Conservation (phyloP, 2,329 filamentous ascomycete genomes). For the Ascochyta koolunga region DNA sequence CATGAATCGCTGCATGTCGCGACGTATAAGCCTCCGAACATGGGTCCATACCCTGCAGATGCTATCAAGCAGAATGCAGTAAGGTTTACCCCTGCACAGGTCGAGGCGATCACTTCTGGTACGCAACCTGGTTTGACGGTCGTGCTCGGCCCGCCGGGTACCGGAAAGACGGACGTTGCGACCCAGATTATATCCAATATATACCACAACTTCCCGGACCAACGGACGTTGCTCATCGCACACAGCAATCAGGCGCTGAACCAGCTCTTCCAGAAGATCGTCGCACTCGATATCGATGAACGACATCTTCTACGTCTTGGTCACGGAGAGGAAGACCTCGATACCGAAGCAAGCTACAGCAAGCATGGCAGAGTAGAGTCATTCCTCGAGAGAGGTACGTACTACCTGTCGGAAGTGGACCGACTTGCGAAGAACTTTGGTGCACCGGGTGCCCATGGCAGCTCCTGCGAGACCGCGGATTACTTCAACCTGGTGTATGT, state of each 20-base stretch:
- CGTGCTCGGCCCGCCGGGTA: conserved; percentile 93
- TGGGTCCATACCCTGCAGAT: conserved; percentile 87
- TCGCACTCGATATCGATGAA: conserved; percentile 94
- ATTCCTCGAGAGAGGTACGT: conserved; percentile 85
- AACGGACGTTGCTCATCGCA: conserved; percentile 89
- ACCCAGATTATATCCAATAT: conserved; percentile 99
- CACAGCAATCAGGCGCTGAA: conserved; percentile 98
- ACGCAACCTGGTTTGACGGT: conserved; percentile 93
- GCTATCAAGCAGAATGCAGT: conserved; percentile 80
- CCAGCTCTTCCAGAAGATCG: conserved; percentile 96
- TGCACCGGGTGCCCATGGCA: conserved; percentile 92
- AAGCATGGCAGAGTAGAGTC: conserved; percentile 95
- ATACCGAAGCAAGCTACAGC: conserved; percentile 85
- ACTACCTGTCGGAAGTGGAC: conserved; percentile 81
- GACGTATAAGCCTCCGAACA: conserved; percentile 87
- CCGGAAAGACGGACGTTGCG: conserved; percentile 98
- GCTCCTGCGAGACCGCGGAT: conserved; percentile 93
- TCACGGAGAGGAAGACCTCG: conserved; percentile 92
- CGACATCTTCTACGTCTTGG: conserved; percentile 90
- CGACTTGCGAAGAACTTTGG: conserved; percentile 83
- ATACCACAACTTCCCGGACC: conserved; percentile 94
- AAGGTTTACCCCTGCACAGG: conserved; percentile 88
- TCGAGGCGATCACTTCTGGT: conserved; percentile 91
- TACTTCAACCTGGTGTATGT: conserved; percentile 97
- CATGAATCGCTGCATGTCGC: conserved; percentile 76